Percentiles rank a stretch among this genome's conserved stretches.
These are phyloP conservation scores for Podila minutissima DNA, from an alignment of 192 early-diverging fungal genomes.

Conservation along the genomic window DNA sequence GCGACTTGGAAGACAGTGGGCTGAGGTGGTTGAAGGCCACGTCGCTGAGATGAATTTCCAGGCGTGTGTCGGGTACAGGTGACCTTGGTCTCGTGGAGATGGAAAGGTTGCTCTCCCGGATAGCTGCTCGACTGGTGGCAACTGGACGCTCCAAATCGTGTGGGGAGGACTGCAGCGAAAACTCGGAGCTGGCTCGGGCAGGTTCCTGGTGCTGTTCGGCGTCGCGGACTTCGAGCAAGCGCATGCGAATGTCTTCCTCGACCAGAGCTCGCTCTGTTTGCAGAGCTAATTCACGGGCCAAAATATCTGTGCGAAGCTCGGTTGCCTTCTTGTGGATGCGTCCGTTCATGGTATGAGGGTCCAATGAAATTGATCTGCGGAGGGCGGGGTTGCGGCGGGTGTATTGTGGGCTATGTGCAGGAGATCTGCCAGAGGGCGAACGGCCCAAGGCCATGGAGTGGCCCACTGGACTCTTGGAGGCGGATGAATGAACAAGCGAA, in stretches of 20 bases:
- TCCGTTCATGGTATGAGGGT: constrained; percentile 8
- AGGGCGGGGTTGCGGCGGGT: constrained; percentile 21
- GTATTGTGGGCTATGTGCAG: background rate
- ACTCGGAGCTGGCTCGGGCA: constrained; percentile 34
- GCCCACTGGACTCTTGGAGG: background rate
- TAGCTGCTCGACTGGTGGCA: background rate
- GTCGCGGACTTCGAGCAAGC: constrained; percentile 13
- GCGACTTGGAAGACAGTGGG: background rate
- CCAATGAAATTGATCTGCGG: constrained; percentile 26
- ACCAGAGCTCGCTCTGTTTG: constrained; percentile 21
- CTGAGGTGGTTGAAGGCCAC: constrained; percentile 2
- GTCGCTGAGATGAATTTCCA: background rate
- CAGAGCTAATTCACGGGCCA: constrained; percentile 11
- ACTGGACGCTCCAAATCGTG: constrained; percentile 24
- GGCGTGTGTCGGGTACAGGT: background rate
- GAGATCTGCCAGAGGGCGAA: background rate
- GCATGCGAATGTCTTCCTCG: constrained; percentile 10
- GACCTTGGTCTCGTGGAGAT: background rate
- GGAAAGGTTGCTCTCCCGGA: constrained; percentile 1
- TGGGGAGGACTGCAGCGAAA: constrained; percentile 29
- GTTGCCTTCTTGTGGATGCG: constrained; percentile 2
- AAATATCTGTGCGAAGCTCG: constrained; percentile 7
- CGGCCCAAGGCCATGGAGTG: too few species aligned
- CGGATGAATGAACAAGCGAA: background rate
- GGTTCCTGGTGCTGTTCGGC: constrained; percentile 27